These are phyloP conservation scores for Physocladia obscura DNA, from an alignment of 192 early-diverging fungal species.

Conservation along the genomic window DNA sequence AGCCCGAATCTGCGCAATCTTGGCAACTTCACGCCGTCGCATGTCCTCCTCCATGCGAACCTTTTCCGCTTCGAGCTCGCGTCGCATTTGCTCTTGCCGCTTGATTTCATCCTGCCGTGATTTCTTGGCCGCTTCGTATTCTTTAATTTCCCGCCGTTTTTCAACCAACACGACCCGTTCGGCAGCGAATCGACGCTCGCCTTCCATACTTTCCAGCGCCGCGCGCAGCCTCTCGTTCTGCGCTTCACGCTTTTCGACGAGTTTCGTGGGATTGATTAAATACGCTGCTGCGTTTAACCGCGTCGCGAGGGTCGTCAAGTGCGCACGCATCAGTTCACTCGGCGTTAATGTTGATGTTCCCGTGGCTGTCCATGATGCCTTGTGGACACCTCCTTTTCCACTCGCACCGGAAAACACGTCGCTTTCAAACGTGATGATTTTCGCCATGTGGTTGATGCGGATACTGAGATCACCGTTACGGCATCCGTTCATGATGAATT, in stretches of 20 bases:
- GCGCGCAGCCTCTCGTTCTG: constrained; percentile 67
- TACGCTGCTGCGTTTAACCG: constrained; percentile 81
- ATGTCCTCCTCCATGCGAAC: constrained; percentile 81
- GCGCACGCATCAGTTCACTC: constrained; percentile 87
- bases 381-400: constrained; percentile 48
- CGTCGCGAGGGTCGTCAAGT: constrained; percentile 83
- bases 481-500: constrained; percentile 98
- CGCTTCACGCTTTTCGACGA: constrained; percentile 63
- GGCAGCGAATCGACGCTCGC: constrained; percentile 77
- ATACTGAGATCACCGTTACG: constrained; percentile 94
- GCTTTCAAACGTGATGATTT: constrained; percentile 88
- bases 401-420: constrained; percentile 73
- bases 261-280: constrained; percentile 77
- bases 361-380: neutral
- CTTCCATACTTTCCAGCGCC: constrained; percentile 72
- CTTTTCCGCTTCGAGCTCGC: constrained; percentile 82
- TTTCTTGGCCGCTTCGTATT: constrained; percentile 42
- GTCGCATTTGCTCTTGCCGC: constrained; percentile 57
- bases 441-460: constrained; percentile 89
- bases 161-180: constrained; percentile 87
- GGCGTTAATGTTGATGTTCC: constrained; percentile 38
- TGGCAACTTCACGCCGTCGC: constrained; percentile 79
- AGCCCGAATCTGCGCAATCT: constrained; percentile 69
- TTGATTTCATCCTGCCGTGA: constrained; percentile 39
- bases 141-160: constrained; percentile 81